Conservation (phyloP, 192 early-diverging fungal species). For the Diversispora epigaea region DNA sequence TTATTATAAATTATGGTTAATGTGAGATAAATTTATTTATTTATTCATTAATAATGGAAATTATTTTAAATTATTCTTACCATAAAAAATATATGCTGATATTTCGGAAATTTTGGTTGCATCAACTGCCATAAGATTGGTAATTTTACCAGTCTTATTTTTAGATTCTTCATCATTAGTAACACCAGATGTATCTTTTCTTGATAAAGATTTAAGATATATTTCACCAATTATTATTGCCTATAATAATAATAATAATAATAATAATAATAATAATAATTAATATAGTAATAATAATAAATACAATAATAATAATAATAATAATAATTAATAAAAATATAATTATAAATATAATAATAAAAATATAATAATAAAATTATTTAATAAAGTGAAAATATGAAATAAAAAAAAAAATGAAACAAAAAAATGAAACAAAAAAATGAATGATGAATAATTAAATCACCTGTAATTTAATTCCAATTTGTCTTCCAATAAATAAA, state of each 20-base stretch:
- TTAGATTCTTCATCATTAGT: constrained; percentile 33
- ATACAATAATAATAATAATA: neutral
- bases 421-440: too few species aligned
- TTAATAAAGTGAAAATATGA: too few species aligned
- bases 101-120: constrained; percentile 56
- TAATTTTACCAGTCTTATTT: constrained; percentile 60
- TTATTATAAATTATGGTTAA: neutral
- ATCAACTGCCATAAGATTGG: constrained; percentile 75
- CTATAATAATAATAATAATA: constrained; percentile 10
- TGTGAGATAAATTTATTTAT: neutral
- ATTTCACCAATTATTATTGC: constrained; percentile 43
- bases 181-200: constrained; percentile 37
- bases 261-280: too few species aligned
- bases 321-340: constrained; percentile 38
- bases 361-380: constrained; percentile 45
- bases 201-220: constrained; percentile 40
- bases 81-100: constrained; percentile 19
- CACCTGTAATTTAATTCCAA: constrained; percentile 58
- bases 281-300: too few species aligned
- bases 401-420: too few species aligned
- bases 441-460: neutral
- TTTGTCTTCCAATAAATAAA: constrained; percentile 64
- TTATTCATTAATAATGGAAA: too few species aligned
- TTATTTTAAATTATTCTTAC: neutral
- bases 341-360: too few species aligned